A percentile compares a stretch with the other conserved stretches of the same genome.
Evolutionary conservation across 2,329 filamentous ascomycete genomes (phyloP).

Genomic region (Rhynchosporium agropyri): DNA sequence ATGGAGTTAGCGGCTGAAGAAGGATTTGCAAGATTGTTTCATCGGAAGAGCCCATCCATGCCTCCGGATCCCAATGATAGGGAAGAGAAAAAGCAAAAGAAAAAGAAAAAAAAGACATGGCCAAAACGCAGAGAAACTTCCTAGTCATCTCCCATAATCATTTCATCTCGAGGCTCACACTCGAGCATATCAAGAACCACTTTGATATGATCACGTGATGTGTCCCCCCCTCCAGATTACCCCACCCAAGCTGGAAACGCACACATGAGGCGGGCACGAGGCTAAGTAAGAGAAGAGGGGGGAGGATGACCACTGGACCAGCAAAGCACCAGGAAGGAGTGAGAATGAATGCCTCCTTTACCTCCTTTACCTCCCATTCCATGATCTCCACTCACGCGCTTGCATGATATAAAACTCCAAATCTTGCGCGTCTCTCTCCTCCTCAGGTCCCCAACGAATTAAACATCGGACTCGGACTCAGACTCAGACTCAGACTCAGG

Average conservation of each 20-base stretch:
- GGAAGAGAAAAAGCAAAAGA: too few relatives aligned
- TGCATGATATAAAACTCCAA: not conserved
- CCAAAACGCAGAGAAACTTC: not conserved
- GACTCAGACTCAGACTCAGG: too few relatives aligned
- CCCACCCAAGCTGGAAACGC: not conserved
- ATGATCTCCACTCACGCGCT: not conserved
- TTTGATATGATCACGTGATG: slow-evolving; percentile 1
- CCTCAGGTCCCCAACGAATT: not conserved
- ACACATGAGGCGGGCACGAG: not conserved
- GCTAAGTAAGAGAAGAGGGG: too few relatives aligned
- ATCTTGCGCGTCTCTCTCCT: not conserved
- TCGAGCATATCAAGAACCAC: not conserved
- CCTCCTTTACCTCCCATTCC: not conserved
- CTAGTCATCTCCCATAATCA: not conserved
- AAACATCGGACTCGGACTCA: too few relatives aligned
- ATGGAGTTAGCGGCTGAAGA: not conserved
- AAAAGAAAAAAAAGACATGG: not conserved
- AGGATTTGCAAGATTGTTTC: too few relatives aligned
- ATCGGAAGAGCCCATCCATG: too few relatives aligned
- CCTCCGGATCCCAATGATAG: too few relatives aligned
- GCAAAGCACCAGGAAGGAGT: not conserved
- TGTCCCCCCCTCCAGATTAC: not conserved
- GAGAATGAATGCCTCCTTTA: too few relatives aligned
- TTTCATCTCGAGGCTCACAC: not conserved
- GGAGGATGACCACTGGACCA: not conserved